A percentile compares a stretch with the other conserved stretches of the same genome.
phyloP scores from a whole-genome alignment of 78 protist genomes.

The Dictyostelium citrinum region DNA sequence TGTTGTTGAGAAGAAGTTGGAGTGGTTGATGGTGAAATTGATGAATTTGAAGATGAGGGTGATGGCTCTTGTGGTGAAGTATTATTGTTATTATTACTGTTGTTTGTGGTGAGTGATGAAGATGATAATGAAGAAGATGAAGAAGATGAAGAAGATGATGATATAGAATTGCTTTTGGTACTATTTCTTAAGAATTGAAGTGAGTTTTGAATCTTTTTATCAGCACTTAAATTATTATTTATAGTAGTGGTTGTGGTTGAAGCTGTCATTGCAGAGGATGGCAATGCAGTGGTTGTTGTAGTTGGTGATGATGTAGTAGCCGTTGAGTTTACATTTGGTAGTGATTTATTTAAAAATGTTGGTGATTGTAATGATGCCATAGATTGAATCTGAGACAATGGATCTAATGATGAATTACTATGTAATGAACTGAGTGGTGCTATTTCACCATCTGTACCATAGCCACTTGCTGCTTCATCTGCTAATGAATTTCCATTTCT shows the following conservation, averaged over 20 bases:
- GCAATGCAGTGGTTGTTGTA: neutral
- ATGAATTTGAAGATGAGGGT: neutral
- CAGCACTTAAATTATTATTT: neutral
- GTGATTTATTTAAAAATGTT: neutral
- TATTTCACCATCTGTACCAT: neutral
- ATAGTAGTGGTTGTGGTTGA: neutral
- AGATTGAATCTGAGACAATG: slow-evolving; percentile 17
- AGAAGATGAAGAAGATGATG: neutral
- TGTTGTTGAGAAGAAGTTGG: neutral
- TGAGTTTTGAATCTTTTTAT: slow-evolving; percentile 34
- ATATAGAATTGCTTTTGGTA: neutral
- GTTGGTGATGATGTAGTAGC: neutral
- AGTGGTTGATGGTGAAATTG: neutral
- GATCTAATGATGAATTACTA: neutral
- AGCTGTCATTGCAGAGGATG: neutral
- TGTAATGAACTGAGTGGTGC: neutral
- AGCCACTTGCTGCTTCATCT: neutral
- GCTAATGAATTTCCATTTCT: neutral
- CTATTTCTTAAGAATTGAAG: slow-evolving; percentile 2
- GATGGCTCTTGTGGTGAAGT: neutral
- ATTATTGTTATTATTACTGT: neutral
- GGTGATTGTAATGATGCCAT: slow-evolving; percentile 15
- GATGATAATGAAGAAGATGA: neutral
- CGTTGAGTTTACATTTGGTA: neutral
- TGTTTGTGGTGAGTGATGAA: neutral